These are phyloP conservation scores for Xylariaceae sp. DNA, from an alignment of 2,329 filamentous ascomycete species.

Conservation along the genomic window DNA sequence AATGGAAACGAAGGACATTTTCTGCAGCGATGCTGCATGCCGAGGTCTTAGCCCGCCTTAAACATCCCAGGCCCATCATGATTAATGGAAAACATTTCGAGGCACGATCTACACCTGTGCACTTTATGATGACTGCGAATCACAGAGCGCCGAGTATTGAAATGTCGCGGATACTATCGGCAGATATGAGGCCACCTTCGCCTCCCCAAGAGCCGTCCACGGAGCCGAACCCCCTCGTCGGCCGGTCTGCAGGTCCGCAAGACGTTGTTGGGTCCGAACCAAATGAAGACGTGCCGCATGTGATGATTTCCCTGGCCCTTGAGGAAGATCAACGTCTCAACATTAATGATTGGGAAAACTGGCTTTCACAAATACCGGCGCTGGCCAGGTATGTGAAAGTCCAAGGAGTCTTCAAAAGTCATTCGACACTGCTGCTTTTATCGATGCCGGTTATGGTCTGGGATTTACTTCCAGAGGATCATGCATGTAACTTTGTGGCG, in stretches of 20 bases:
- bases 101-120: conserved; percentile 60
- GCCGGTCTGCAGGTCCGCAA: conserved; percentile 32
- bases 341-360: conserved; percentile 61
- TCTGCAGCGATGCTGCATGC: conserved; percentile 65
- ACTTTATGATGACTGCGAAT: conserved; percentile 66
- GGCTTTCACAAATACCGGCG: conserved; percentile 58
- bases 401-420: conserved; percentile 63
- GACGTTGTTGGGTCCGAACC: conserved; percentile 45
- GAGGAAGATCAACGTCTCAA: conserved; percentile 61
- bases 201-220: conserved; percentile 37
- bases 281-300: conserved; percentile 59
- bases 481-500: conserved; percentile 59
- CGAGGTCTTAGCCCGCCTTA: conserved; percentile 61
- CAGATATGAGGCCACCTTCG: conserved; percentile 41
- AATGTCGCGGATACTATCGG: conserved; percentile 46
- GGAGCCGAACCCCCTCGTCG: conserved; percentile 31
- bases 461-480: conserved; percentile 61
- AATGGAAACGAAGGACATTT: conserved; percentile 58
- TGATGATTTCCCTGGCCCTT: conserved; percentile 62
- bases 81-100: conserved; percentile 62
- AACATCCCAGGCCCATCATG: conserved; percentile 60
- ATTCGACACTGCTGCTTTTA: conserved; percentile 60
- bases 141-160: conserved; percentile 63
- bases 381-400: conserved; percentile 63
- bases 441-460: conserved; percentile 63